Evolutionary conservation across 148 eudicot species (phyloP).

Genomic region (Polygonum maritimum): DNA sequence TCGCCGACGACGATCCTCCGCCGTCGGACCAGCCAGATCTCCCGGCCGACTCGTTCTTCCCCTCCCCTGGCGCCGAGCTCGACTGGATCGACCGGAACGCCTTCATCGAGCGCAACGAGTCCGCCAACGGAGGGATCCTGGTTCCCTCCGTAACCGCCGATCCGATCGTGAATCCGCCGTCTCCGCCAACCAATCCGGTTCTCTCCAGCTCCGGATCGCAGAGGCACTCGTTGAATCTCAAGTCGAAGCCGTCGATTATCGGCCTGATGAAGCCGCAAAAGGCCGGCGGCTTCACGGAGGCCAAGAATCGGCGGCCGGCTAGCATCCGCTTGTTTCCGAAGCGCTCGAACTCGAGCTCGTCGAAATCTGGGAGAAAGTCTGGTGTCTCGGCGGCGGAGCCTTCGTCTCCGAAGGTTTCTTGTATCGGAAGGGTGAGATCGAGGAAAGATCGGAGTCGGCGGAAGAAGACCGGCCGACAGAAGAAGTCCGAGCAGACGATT

Average conservation of each 20-base stretch:
- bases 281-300: conserved; percentile 28
- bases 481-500: conserved; percentile 8
- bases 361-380: conserved; percentile 22
- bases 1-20: conserved; percentile 13
- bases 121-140: conserved; percentile 28
- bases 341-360: conserved; percentile 16
- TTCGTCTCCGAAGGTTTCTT: conserved; percentile 82
- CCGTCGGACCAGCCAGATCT: conserved; percentile 19
- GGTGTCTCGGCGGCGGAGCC: conserved; percentile 40
- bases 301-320: conserved; percentile 25
- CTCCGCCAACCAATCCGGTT: background rate
- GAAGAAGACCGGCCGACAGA: conserved; percentile 5
- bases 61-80: conserved; percentile 66
- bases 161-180: conserved; percentile 3
- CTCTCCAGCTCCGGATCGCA: conserved; percentile 31
- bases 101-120: conserved; percentile 63
- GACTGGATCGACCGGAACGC: conserved; percentile 89
- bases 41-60: conserved; percentile 81
- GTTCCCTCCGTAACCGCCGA: conserved; percentile 23
- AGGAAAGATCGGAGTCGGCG: conserved; percentile 36
- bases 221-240: conserved; percentile 30
- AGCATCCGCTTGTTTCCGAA: conserved; percentile 54
- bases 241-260: conserved; percentile 36
- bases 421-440: conserved; percentile 78
- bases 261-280: conserved; percentile 70